Percentiles rank a stretch among this genome's conserved stretches.
Evolutionary conservation across 805 yeast species (phyloP).

Genomic region (Saccharomycopsis amapae): DNA sequence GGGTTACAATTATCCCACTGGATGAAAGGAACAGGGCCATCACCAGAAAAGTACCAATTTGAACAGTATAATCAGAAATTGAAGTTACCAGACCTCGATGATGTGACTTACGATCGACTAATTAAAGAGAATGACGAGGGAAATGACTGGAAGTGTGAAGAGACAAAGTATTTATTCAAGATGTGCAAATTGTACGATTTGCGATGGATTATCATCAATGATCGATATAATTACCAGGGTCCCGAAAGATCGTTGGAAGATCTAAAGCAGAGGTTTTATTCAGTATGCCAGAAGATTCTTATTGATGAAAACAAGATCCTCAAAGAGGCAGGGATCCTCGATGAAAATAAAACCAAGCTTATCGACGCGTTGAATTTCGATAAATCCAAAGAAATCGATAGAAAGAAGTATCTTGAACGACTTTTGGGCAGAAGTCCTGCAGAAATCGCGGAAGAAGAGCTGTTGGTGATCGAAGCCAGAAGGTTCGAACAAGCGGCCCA

Average conservation of each 20-base stretch:
- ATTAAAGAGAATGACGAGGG: slow-evolving; percentile 34
- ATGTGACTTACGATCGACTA: slow-evolving; percentile 51
- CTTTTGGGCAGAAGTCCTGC: slow-evolving; percentile 83
- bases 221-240: slow-evolving; percentile 38
- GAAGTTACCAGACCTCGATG: slow-evolving; percentile 60
- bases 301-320: slow-evolving; percentile 29
- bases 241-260: slow-evolving; percentile 59
- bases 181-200: slow-evolving; percentile 46
- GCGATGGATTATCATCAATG: slow-evolving; percentile 61
- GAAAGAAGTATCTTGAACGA: slow-evolving; percentile 75
- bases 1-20: slow-evolving; percentile 65
- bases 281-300: slow-evolving; percentile 52
- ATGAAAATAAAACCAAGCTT: slow-evolving; percentile 39
- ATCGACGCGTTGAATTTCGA: slow-evolving; percentile 62
- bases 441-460: slow-evolving; percentile 96
- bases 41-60: slow-evolving; percentile 43
- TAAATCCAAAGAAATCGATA: slow-evolving; percentile 61
- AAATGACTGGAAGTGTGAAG: slow-evolving; percentile 36
- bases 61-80: slow-evolving; percentile 66
- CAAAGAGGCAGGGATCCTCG: slow-evolving; percentile 25
- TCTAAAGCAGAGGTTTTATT: slow-evolving; percentile 73
- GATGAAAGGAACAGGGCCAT: slow-evolving; percentile 42
- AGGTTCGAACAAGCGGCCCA: slow-evolving; percentile 89
- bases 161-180: slow-evolving; percentile 72
- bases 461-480: slow-evolving; percentile 84